Evolutionary conservation across 257 asterid genomes (phyloP), one percentile per base, ranked within the genome.

Genomic region (Ilex asprella): DNA sequence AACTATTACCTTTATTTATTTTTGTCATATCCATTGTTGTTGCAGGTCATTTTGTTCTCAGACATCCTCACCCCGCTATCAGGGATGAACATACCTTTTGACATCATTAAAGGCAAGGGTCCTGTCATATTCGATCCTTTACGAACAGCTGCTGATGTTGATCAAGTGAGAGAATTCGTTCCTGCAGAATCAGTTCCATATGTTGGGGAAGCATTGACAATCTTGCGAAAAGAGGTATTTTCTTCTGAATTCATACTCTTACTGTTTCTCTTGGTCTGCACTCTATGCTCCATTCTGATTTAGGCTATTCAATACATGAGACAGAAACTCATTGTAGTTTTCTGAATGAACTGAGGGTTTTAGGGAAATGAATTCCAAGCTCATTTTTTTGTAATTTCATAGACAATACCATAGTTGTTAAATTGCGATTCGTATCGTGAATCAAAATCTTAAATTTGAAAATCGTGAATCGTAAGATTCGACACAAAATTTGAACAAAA

Each of bases 61-160:
- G 99, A 93, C 78, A 93, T 93, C 81, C 99, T 93, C 68, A 93
- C 99, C 59, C 99, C 99, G 15, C 82, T 93, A 60, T 66, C 96
- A 27, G 99, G 99, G 11, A 93, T 93, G 99, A 93, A 89, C 78
- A 87, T 93, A 68, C 99, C 99, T 35, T 93, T 93, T 66, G 96
- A 93, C 87, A 89, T 93, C 47, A 87, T 87, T 62, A 85, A 89
- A 79, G 97, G 99, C 64, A 87, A 84, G 80, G 99, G 99, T 46
- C 99, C 99, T 15, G 70, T 93, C 70, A 93, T 93, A 75, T 93
- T 87, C 59, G 94, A 93, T 73, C 97, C 96, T 1, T 81, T 84
- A 16, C 55, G 68, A 56, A 68, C 85, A 3, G 83, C 79, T 65
- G 74, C 81, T 49, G 96, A 89, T 70, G 97, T 93, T 31, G 95